These are phyloP conservation scores for Fusarium nygamai DNA, from an alignment of 2,329 filamentous ascomycete genomes.

Conservation along the genomic window DNA sequence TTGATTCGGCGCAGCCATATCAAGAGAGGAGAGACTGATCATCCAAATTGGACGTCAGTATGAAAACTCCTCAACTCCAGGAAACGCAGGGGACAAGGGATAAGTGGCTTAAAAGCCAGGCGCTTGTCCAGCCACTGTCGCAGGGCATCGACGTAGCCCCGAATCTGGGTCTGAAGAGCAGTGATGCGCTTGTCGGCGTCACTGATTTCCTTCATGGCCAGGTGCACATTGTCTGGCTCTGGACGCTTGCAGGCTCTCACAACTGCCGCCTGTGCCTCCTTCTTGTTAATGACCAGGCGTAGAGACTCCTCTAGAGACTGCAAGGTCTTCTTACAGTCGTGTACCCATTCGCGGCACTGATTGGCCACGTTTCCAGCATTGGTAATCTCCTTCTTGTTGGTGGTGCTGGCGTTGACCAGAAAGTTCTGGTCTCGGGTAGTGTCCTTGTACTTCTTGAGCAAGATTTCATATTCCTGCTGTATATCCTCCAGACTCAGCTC, in stretches of 20 bases:
- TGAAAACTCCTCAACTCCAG: not conserved
- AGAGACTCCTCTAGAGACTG: too few relatives aligned
- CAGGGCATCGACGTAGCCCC: not conserved
- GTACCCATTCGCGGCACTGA: not conserved
- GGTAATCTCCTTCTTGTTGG: too few relatives aligned
- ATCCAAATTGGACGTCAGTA: not conserved
- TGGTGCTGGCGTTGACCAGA: too few relatives aligned
- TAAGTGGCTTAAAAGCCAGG: not conserved
- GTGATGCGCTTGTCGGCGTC: not conserved
- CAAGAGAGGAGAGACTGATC: not conserved
- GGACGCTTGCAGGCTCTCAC: too few relatives aligned
- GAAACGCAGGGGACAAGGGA: not conserved
- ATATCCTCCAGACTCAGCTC: not conserved
- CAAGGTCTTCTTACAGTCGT: not conserved
- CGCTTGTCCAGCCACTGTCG: not conserved
- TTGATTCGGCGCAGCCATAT: not conserved
- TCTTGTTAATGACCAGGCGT: too few relatives aligned
- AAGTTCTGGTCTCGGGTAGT: too few relatives aligned
- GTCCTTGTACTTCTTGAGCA: too few relatives aligned
- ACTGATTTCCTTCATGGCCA: not conserved
- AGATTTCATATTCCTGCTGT: not conserved
- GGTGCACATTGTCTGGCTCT: accelerated
- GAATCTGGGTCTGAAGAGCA: not conserved
- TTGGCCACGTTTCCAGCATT: too few relatives aligned
- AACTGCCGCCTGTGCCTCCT: too few relatives aligned